Conservation (phyloP, 1,284 basidiomycete genomes). For the Ustilago cynodontis region DNA sequence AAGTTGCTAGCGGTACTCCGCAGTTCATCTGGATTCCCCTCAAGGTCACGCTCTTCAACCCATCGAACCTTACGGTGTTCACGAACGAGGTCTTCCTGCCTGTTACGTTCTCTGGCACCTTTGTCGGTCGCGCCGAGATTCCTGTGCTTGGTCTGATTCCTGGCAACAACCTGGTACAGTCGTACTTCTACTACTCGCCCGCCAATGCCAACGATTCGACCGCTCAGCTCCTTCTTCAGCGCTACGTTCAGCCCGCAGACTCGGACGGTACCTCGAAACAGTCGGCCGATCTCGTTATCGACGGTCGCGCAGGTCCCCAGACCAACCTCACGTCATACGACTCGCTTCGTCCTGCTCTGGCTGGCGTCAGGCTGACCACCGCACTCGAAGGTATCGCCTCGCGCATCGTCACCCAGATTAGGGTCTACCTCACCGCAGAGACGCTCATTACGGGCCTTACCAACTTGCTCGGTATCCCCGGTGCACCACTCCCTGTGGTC, state of each 20-base stretch:
- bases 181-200: conserved; percentile 80
- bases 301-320: conserved; percentile 41
- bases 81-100: conserved; percentile 77
- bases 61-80: conserved; percentile 75
- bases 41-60: conserved; percentile 53
- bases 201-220: conserved; percentile 77
- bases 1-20: conserved; percentile 53
- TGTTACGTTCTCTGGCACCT: conserved; percentile 75
- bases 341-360: conserved; percentile 76
- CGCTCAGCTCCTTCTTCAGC: conserved; percentile 72
- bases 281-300: conserved; percentile 31
- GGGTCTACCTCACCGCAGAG: conserved; percentile 46
- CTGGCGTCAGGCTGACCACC: conserved; percentile 75
- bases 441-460: conserved; percentile 38
- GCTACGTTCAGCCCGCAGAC: conserved; percentile 60
- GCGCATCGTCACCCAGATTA: conserved; percentile 54
- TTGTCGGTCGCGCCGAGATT: conserved; percentile 72
- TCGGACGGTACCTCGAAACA: conserved; percentile 29
- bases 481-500: conserved; percentile 19
- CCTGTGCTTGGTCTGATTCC: conserved; percentile 73
- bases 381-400: conserved; percentile 72
- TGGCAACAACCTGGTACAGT: conserved; percentile 74
- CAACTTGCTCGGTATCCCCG: conserved; percentile 21
- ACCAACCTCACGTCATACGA: conserved; percentile 75
- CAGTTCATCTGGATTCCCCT: conserved; percentile 43